These are phyloP conservation scores for Colletotrichum abscissum DNA, from an alignment of 2,329 filamentous ascomycete genomes.

Conservation along the genomic window DNA sequence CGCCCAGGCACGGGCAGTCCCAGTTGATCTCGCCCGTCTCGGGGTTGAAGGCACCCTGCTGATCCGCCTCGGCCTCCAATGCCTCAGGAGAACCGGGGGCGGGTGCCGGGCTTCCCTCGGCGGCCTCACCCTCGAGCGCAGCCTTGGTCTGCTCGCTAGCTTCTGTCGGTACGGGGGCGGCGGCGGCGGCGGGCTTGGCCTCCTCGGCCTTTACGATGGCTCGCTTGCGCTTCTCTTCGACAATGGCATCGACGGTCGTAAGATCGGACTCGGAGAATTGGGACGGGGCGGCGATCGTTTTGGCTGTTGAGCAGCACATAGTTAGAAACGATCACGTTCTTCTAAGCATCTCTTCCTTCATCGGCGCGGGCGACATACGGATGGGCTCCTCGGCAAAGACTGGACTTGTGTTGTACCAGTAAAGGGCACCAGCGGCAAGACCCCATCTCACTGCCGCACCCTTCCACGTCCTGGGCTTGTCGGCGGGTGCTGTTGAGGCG, in stretches of 20 bases:
- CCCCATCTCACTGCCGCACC: slow-evolving; percentile 79
- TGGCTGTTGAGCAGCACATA: slow-evolving; percentile 38
- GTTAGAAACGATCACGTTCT: not conserved
- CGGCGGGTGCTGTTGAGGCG: slow-evolving; percentile 65
- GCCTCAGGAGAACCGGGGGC: slow-evolving; percentile 56
- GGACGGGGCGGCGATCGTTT: slow-evolving; percentile 55
- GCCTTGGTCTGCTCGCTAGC: slow-evolving; percentile 37
- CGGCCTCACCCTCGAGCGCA: slow-evolving; percentile 34
- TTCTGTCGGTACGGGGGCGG: slow-evolving; percentile 37
- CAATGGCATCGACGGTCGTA: slow-evolving; percentile 74
- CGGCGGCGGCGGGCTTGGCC: slow-evolving; percentile 38
- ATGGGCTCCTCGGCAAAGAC: slow-evolving; percentile 86
- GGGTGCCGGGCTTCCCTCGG: slow-evolving; percentile 9
- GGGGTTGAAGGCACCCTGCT: slow-evolving; percentile 95
- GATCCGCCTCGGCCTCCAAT: slow-evolving; percentile 83
- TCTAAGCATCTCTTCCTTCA: too few species aligned
- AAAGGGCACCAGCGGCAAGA: slow-evolving; percentile 80
- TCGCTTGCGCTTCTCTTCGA: slow-evolving; percentile 71
- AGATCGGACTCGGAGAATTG: slow-evolving; percentile 68
- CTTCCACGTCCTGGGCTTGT: slow-evolving; percentile 85
- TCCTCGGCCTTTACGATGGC: slow-evolving; percentile 48
- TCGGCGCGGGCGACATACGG: slow-evolving; percentile 64
- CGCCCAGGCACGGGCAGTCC: slow-evolving; percentile 97
- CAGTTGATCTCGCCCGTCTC: slow-evolving; percentile 99
- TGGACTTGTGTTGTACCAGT: slow-evolving; percentile 93